Evolutionary conservation across 1,284 basidiomycete species (phyloP).

Genomic region (Sporisorium reilianum): DNA sequence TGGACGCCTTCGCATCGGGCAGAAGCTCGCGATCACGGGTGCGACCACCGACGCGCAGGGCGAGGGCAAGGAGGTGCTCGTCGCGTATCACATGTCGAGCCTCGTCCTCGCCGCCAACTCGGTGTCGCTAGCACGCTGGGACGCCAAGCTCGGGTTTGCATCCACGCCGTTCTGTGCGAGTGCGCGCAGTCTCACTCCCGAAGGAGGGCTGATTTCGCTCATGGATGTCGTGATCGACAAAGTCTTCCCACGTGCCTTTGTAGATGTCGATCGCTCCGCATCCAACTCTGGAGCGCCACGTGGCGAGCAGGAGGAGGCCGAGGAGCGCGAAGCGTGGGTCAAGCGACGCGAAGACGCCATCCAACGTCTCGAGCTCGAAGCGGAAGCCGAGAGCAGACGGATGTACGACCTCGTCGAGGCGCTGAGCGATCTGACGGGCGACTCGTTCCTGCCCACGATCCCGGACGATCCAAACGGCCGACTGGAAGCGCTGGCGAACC

Average conservation of each 20-base stretch:
- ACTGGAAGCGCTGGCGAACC: constrained; percentile 21
- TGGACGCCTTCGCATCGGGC: constrained; percentile 79
- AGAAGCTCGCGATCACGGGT: constrained; percentile 84
- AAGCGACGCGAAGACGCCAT: constrained; percentile 70
- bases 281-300: constrained; percentile 68
- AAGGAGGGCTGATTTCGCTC: constrained; percentile 82
- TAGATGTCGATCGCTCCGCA: constrained; percentile 59
- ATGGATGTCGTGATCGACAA: constrained; percentile 83
- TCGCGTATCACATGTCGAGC: constrained; percentile 78
- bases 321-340: constrained; percentile 75
- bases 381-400: constrained; percentile 22
- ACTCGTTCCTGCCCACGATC: constrained; percentile 29
- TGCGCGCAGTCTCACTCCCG: constrained; percentile 81
- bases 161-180: constrained; percentile 77
- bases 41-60: constrained; percentile 72
- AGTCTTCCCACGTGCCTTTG: constrained; percentile 71
- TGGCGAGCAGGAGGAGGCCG: constrained; percentile 74
- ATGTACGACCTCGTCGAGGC: constrained; percentile 44
- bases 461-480: constrained; percentile 29
- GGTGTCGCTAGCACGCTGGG: constrained; percentile 86
- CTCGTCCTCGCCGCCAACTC: constrained; percentile 85
- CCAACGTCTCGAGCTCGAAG: constrained; percentile 25
- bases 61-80: constrained; percentile 84
- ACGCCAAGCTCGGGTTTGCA: constrained; percentile 84
- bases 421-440: constrained; percentile 23